Conservation (phyloP, 1,284 basidiomycete species). For the Peniophora sp. region DNA sequence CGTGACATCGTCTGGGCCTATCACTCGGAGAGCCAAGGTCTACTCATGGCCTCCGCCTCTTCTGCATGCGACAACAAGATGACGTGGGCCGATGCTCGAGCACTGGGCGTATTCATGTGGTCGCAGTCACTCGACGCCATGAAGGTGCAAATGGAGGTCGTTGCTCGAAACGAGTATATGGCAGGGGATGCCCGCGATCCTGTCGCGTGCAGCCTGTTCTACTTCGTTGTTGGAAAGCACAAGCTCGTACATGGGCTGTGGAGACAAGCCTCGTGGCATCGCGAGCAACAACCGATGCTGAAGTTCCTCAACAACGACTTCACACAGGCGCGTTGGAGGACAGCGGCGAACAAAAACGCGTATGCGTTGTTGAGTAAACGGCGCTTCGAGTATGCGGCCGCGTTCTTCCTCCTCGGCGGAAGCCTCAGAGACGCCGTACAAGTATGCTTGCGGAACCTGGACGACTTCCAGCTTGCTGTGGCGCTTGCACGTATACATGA, state of each 20-base stretch:
- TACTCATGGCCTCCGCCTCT: constrained; percentile 67
- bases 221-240: constrained; percentile 89
- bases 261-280: constrained; percentile 93
- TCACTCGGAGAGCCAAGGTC: constrained; percentile 86
- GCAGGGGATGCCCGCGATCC: constrained; percentile 82
- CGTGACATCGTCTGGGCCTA: constrained; percentile 95
- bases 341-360: constrained; percentile 94
- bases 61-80: constrained; percentile 76
- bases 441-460: constrained; percentile 83
- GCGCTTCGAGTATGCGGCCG: constrained; percentile 94
- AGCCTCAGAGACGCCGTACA: constrained; percentile 87
- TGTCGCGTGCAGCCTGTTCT: constrained; percentile 82
- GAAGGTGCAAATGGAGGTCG: constrained; percentile 77
- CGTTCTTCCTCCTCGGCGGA: constrained; percentile 92
- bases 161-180: constrained; percentile 92
- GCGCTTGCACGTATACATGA: constrained; percentile 82
- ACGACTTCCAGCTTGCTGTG: constrained; percentile 87
- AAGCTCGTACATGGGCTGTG: constrained; percentile 92
- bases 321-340: constrained; percentile 76
- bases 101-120: constrained; percentile 87
- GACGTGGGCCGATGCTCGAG: constrained; percentile 81
- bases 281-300: constrained; percentile 85
- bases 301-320: constrained; percentile 95
- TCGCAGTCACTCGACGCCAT: constrained; percentile 68
- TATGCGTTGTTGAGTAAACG: constrained; percentile 88